These are phyloP conservation scores for Alternaria atra DNA, from an alignment of 2,329 filamentous ascomycete species.

Conservation along the genomic window DNA sequence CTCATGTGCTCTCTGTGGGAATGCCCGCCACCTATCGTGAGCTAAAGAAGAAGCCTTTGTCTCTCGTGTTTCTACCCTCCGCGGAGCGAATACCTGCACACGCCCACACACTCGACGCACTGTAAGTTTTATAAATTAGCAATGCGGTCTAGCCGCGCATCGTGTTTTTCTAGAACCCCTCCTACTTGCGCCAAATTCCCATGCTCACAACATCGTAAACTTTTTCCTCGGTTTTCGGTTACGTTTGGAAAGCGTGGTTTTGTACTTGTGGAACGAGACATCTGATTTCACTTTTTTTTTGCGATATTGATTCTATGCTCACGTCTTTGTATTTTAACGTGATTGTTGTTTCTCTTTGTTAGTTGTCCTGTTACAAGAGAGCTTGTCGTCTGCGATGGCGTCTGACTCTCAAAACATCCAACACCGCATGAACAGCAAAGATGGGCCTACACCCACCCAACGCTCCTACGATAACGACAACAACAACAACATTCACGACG, in stretches of 20 bases:
- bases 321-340: background rate
- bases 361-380: background rate
- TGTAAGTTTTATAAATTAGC: constrained; percentile 14
- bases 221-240: background rate
- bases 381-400: constrained; percentile 6
- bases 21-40: background rate
- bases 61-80: background rate
- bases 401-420: constrained; percentile 2
- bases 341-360: background rate
- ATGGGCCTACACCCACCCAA: constrained; percentile 18
- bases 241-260: background rate
- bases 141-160: constrained; percentile 22
- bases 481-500: constrained; percentile 4
- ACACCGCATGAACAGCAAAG: constrained; percentile 1
- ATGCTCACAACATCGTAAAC: constrained; percentile 14
- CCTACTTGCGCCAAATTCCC: constrained; percentile 14
- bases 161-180: constrained; percentile 12
- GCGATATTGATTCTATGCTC: background rate
- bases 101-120: background rate
- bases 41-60: constrained; percentile 4
- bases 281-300: background rate
- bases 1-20: constrained; percentile 4
- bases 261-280: background rate
- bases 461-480: constrained; percentile 2
- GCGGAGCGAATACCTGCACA: constrained; percentile 4